phyloP scores from a whole-genome alignment of 495 filamentous ascomycete genomes.

The Podospora fimiseda region DNA sequence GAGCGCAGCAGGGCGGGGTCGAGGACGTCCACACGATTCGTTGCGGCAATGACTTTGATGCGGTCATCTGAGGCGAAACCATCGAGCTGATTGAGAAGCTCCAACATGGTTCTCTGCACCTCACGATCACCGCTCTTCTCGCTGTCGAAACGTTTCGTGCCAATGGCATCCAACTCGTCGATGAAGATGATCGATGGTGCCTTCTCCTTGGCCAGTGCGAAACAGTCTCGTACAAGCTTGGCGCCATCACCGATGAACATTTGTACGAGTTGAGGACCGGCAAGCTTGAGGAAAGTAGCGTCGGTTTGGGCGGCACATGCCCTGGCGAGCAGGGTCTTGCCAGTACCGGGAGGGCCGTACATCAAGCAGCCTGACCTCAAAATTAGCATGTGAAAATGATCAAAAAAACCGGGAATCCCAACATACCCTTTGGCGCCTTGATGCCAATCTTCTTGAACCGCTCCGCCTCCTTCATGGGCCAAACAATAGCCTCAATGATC shows the following conservation, averaged over 20 bases:
- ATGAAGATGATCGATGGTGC: slow-evolving; percentile 99
- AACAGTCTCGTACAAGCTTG: slow-evolving; percentile 95
- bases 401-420: not conserved
- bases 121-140: slow-evolving; percentile 98
- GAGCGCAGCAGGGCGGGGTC: slow-evolving; percentile 92
- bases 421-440: slow-evolving; percentile 96
- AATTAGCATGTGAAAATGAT: slow-evolving; percentile 1
- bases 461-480: slow-evolving; percentile 99
- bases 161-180: slow-evolving; percentile 94
- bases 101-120: slow-evolving; percentile 98
- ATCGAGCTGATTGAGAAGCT: slow-evolving; percentile 97
- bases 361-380: slow-evolving; percentile 72
- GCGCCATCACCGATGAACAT: slow-evolving; percentile 99
- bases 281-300: slow-evolving; percentile 97
- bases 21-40: slow-evolving; percentile 95
- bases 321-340: slow-evolving; percentile 94
- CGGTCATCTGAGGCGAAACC: slow-evolving; percentile 98
- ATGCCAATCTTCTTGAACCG: slow-evolving; percentile 99
- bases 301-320: slow-evolving; percentile 98
- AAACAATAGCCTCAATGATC: slow-evolving; percentile 97
- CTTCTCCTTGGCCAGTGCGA: slow-evolving; percentile 96
- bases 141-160: slow-evolving; percentile 97
- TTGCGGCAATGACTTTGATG: slow-evolving; percentile 97
- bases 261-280: slow-evolving; percentile 96
- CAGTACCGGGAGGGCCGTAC: slow-evolving; percentile 97